A percentile compares a stretch with the other conserved stretches of the same genome.
phyloP scores from a whole-genome alignment of 805 yeast species.

The Metschnikowia kunwiensis region DNA sequence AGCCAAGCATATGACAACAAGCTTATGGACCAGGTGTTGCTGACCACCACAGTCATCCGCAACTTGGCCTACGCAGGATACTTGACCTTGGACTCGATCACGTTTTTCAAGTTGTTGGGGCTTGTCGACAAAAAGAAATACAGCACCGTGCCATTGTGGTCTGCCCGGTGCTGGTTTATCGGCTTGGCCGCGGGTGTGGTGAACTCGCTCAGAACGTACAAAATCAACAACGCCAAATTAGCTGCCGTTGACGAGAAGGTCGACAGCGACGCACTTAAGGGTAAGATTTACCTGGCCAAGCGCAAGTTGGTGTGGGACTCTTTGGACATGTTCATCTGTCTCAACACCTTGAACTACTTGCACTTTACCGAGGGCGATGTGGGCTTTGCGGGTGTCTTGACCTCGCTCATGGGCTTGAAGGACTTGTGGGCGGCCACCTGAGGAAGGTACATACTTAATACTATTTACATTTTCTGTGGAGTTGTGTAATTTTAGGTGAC shows the following conservation, averaged over 20 bases:
- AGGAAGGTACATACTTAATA: too few species aligned
- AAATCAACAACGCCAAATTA: slow-evolving; percentile 41
- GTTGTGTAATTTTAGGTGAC: too few species aligned
- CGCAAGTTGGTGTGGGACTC: slow-evolving; percentile 73
- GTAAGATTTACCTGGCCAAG: slow-evolving; percentile 48
- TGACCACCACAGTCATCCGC: slow-evolving; percentile 51
- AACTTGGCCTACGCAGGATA: slow-evolving; percentile 63
- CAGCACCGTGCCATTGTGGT: slow-evolving; percentile 51
- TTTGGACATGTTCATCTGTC: slow-evolving; percentile 72
- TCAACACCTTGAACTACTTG: slow-evolving; percentile 60
- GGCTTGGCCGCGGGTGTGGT: slow-evolving; percentile 63
- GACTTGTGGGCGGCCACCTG: slow-evolving; percentile 60
- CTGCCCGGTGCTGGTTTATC: slow-evolving; percentile 73
- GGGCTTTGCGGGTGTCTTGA: slow-evolving; percentile 80
- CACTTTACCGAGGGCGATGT: slow-evolving; percentile 72
- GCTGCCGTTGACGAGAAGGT: slow-evolving; percentile 22
- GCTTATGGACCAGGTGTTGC: slow-evolving; percentile 57
- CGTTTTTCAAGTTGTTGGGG: slow-evolving; percentile 59
- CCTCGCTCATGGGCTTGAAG: slow-evolving; percentile 73
- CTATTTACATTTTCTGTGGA: too few species aligned
- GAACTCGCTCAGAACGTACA: slow-evolving; percentile 55
- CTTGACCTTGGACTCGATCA: slow-evolving; percentile 59
- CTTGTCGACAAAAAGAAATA: slow-evolving; percentile 48
- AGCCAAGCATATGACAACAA: slow-evolving; percentile 66
- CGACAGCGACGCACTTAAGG: slow-evolving; percentile 35